These are phyloP conservation scores for Dissophora ornata DNA, from an alignment of 192 early-diverging fungal species.

Conservation along the genomic window DNA sequence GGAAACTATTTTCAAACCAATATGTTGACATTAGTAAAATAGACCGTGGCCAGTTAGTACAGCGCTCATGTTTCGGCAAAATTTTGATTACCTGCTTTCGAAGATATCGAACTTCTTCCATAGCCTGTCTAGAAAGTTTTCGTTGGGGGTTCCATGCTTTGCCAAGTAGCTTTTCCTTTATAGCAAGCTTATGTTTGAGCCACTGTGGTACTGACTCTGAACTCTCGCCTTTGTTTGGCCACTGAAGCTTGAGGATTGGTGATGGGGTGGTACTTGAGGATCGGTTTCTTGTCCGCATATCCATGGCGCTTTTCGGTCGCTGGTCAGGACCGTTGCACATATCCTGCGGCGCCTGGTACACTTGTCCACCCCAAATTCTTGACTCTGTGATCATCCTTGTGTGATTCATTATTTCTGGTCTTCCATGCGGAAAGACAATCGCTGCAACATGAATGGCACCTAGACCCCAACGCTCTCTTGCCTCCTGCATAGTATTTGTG, in stretches of 20 bases:
- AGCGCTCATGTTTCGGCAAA: not conserved
- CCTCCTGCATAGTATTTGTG: not conserved
- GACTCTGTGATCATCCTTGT: constrained; percentile 1
- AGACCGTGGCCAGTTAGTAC: not conserved
- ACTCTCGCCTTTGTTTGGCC: not conserved
- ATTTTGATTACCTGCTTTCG: constrained; percentile 27
- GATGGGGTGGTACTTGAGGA: not conserved
- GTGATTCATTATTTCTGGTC: constrained; percentile 14
- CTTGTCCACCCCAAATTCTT: constrained; percentile 7
- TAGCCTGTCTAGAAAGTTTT: constrained; percentile 23
- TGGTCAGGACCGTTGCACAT: not conserved
- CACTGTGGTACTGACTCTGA: constrained; percentile 11
- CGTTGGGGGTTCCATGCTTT: constrained; percentile 37
- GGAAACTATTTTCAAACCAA: constrained; percentile 24
- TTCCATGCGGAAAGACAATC: constrained; percentile 20
- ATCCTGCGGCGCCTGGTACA: not conserved
- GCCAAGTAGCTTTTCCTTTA: constrained; percentile 31
- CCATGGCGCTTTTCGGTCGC: not conserved
- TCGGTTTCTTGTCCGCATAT: not conserved
- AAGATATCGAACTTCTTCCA: constrained; percentile 48
- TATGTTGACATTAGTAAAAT: not conserved
- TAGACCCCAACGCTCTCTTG: constrained; percentile 25
- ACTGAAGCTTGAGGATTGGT: constrained; percentile 17
- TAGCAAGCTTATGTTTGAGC: constrained; percentile 30
- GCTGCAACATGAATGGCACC: not conserved